These are phyloP conservation scores for Nicotiana tabacum DNA, from an alignment of 257 asterid genomes.

Conservation along the genomic window DNA sequence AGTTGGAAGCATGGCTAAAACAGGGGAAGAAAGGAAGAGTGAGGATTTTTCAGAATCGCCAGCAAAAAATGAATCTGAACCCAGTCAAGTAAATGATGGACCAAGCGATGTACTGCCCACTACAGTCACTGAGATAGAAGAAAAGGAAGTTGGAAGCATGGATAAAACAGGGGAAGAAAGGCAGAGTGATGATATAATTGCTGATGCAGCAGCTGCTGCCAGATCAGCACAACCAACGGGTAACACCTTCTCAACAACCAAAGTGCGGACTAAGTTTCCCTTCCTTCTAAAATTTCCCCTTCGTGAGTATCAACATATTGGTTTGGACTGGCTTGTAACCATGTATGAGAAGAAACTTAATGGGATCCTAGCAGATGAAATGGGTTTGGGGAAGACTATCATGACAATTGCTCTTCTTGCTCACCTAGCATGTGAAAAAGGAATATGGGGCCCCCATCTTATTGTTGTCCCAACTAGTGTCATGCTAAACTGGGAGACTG, in stretches of 20 bases:
- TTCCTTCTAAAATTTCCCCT: slow-evolving; percentile 93
- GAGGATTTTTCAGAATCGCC: slow-evolving; percentile 50
- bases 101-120: slow-evolving; percentile 34
- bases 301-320: slow-evolving; percentile 99
- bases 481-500: slow-evolving; percentile 99
- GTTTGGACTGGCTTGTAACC: slow-evolving; percentile 98
- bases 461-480: slow-evolving; percentile 99
- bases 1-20: too few relatives aligned
- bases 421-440: slow-evolving; percentile 92
- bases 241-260: slow-evolving; percentile 87
- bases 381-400: slow-evolving; percentile 99
- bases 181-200: slow-evolving; percentile 65
- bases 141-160: slow-evolving; percentile 39
- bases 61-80: slow-evolving; percentile 35
- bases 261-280: slow-evolving; percentile 95
- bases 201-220: slow-evolving; percentile 99
- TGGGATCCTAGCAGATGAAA: slow-evolving; percentile 99
- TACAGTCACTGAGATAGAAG: slow-evolving; percentile 32
- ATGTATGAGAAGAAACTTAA: slow-evolving; percentile 98
- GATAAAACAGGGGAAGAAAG: slow-evolving; percentile 55
- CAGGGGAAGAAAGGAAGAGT: not conserved
- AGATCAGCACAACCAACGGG: slow-evolving; percentile 99
- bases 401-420: slow-evolving; percentile 99
- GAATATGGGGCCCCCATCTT: slow-evolving; percentile 99
- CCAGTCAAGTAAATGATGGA: slow-evolving; percentile 34